Conservation (phyloP, 78 protist genomes). For the Dictyostelium intermedium region DNA sequence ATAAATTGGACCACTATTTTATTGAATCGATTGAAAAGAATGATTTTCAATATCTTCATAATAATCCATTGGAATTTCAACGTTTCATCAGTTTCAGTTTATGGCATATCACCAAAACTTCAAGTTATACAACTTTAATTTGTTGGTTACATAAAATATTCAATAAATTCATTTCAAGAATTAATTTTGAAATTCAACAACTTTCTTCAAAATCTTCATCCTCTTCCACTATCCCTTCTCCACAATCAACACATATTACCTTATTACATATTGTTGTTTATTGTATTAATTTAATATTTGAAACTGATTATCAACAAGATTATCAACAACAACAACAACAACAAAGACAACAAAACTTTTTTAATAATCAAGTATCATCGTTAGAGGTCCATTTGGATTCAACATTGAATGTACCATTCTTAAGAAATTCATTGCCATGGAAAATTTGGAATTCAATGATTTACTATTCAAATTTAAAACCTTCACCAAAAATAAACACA, state of each 20-base stretch:
- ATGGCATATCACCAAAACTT: background rate
- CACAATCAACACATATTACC: background rate
- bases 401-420: background rate
- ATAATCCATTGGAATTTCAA: conserved; percentile 26
- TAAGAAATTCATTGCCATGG: background rate
- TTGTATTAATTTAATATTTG: conserved; percentile 1
- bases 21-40: background rate
- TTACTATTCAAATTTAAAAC: background rate
- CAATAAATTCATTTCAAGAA: background rate
- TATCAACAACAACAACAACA: background rate
- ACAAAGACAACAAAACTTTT: background rate
- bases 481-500: background rate
- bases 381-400: background rate
- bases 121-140: background rate
- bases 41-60: background rate
- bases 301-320: background rate
- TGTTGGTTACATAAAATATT: background rate
- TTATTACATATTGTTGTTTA: conserved; percentile 3
- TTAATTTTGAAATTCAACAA: background rate
- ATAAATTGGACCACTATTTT: background rate
- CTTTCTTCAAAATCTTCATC: background rate
- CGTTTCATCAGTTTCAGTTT: background rate
- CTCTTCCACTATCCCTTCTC: background rate
- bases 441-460: conserved; percentile 40
- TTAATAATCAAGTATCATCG: background rate